Evolutionary conservation across 352 stramenopile genomes (phyloP), one percentile per base, ranked within the genome.

Genomic region (Pelagophyceae sp.): DNA sequence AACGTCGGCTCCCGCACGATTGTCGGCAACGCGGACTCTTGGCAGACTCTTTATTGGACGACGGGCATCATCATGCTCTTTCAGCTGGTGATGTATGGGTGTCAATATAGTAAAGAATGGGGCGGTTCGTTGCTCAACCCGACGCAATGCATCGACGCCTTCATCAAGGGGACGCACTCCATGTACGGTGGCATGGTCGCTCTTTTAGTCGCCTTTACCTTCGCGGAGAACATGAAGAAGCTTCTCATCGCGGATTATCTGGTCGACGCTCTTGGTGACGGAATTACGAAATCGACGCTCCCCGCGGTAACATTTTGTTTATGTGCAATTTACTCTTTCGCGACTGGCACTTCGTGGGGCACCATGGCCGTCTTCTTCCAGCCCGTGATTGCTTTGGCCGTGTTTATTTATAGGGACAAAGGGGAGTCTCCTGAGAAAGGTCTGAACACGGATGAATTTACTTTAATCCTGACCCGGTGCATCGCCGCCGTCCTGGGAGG

Each of bases 401-500:
- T 70, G 31, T 50, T 77, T 32, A 33, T 77, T 27, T 77, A 38
- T 23, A 6, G 60, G 23, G 31, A 50, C 64, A 50, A 38, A 17
- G 76, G 76, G 32, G 71, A 61, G 54, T 25, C 38, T 15, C 58
- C 58, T 5, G 58, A 67, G 11, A 67, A 67, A 27, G 11, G 5
- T 27, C 58, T 67, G 3, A 15, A 72, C 64, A 31, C 60, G 60
- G 3, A 31, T 5, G 78, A n/a, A n/a, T n/a, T n/a, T n/a, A 31
- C 71, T 29, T 75, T 45, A 19, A 86, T 90, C 51, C 81, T 90
- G 63, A 84, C 85, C 45, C 80, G 80, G 38, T 81, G 81, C 3
- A 80, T 82, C 38, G 82, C 81, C 33, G 83, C 79, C 5, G 78
- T 90, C 67, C 76, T 90, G 29, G 79, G 82, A 29, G 86, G 86